Evolutionary conservation across 768 basidiomycete genomes (phyloP), one percentile per base, ranked within the genome.

Genomic region (Suillus subalutaceus): DNA sequence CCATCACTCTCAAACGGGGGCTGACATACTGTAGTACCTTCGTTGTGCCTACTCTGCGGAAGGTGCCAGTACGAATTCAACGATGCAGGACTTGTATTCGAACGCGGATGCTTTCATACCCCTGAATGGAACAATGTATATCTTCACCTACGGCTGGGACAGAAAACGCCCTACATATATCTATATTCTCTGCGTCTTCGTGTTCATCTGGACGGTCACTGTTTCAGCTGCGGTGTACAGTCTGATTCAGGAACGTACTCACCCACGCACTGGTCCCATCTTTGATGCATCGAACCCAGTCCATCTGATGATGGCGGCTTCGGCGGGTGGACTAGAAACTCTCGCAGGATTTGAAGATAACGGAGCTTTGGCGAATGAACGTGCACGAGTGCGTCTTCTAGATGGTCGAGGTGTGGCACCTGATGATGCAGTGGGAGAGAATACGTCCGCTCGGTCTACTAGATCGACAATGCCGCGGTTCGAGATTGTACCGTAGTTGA

Each of bases 21-120:
- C 6, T 52, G 1, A 52, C 10, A 26, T 26, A 4, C 26, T 12
- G 41, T 43, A 64, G 63, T 64, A 57, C 41, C 63, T 58, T 56
- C 63, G 63, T 38, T 64, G 56, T 30, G 63, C 53, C 23, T 64
- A 56, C 44, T 58, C 41, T n/a, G 63, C 63, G 6, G 16, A 58
- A 18, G 63, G 55, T 5, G 26, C 38, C 35, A 35, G 35, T 35
- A 35, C 35, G 38, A 58, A 46, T 40, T 46, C 57, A 40, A 58
- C 55, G 15, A 43, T 40, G 15, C 32, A 0, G 13, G 12, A 50
- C 23, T 50, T 52, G 13, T 26, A 52, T n/a, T 50, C 6, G 26
- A 13, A 52, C 15, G 15, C 16, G 1, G 30, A 16, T 9, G 52
- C 15, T 30, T 53, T 53, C 52, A 53, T 16, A 53, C 16, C 26